Percentiles rank a stretch among this genome's conserved stretches.
Evolutionary conservation across 768 basidiomycete genomes (phyloP).

Genomic region (button mushroom (Agaricus bisporus)): DNA sequence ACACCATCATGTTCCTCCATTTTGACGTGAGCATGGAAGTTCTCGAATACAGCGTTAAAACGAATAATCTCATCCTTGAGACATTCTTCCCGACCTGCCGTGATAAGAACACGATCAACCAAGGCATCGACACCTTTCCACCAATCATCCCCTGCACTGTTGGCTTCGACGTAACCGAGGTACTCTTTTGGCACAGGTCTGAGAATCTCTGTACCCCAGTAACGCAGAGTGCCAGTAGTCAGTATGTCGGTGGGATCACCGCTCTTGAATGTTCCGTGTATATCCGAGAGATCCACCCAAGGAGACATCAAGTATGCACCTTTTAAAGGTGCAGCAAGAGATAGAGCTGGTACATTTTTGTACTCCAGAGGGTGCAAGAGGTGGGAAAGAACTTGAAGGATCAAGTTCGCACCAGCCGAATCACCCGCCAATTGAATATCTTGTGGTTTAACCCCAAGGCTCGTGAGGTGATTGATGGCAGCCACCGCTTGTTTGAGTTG

Average conservation of each 20-base stretch:
- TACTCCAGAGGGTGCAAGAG: slow-evolving; percentile 22
- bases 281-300: slow-evolving; percentile 22
- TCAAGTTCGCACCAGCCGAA: slow-evolving; percentile 29
- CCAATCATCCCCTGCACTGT: slow-evolving; percentile 27
- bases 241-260: slow-evolving; percentile 22
- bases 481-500: slow-evolving; percentile 22
- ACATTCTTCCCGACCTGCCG: slow-evolving; percentile 28
- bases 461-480: slow-evolving; percentile 23
- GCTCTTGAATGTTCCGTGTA: slow-evolving; percentile 17
- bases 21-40: slow-evolving; percentile 11
- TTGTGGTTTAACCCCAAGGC: slow-evolving; percentile 24
- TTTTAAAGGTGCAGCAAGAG: slow-evolving; percentile 17
- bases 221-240: slow-evolving; percentile 9
- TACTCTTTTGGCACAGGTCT: slow-evolving; percentile 16
- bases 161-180: slow-evolving; percentile 25
- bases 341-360: slow-evolving; percentile 15
- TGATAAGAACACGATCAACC: slow-evolving; percentile 29
- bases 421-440: slow-evolving; percentile 30
- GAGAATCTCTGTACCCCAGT: slow-evolving; percentile 13
- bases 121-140: slow-evolving; percentile 24
- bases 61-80: slow-evolving; percentile 26
- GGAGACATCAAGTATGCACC: slow-evolving; percentile 26
- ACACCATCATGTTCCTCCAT: too few species aligned
- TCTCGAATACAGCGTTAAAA: slow-evolving; percentile 17
- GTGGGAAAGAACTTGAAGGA: slow-evolving; percentile 25